A percentile compares a stretch with the other conserved stretches of the same genome.
Evolutionary conservation across 345 rosid species (phyloP).

Genomic region (Xanthoceras sorbifolium): DNA sequence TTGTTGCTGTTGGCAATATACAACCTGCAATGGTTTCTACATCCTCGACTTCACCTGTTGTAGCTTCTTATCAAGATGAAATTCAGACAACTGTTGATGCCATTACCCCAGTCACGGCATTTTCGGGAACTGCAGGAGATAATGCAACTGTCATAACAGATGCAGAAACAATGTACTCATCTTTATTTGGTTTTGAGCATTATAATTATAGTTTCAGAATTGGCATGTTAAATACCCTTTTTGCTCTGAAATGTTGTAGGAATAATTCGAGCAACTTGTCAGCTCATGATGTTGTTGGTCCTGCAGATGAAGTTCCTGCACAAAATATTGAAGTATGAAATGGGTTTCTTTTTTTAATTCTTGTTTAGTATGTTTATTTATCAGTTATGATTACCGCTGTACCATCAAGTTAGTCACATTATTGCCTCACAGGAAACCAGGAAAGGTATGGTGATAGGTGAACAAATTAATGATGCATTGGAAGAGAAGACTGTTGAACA

Average conservation of each 20-base stretch:
- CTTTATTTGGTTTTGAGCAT: slow-evolving; percentile 17
- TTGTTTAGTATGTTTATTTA: slow-evolving; percentile 8
- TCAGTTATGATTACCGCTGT: slow-evolving; percentile 16
- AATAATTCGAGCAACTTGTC: slow-evolving; percentile 28
- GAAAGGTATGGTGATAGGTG: slow-evolving; percentile 43
- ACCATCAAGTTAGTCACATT: slow-evolving; percentile 13
- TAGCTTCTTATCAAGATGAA: slow-evolving; percentile 38
- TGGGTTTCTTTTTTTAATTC: neutral
- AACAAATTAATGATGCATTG: slow-evolving; percentile 38
- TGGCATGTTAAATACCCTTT: slow-evolving; percentile 23
- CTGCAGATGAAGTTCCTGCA: slow-evolving; percentile 35
- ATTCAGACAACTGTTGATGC: slow-evolving; percentile 37
- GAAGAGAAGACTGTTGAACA: slow-evolving; percentile 65
- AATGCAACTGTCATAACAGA: slow-evolving; percentile 36
- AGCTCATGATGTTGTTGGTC: slow-evolving; percentile 32
- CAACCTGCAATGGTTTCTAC: slow-evolving; percentile 45
- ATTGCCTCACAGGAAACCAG: slow-evolving; percentile 45
- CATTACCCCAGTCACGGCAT: slow-evolving; percentile 31
- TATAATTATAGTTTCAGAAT: slow-evolving; percentile 14
- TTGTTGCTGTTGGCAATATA: slow-evolving; percentile 37
- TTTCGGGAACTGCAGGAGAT: slow-evolving; percentile 47
- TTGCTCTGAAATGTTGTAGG: slow-evolving; percentile 32
- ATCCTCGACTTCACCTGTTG: slow-evolving; percentile 40
- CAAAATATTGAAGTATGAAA: slow-evolving; percentile 43
- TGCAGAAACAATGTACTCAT: slow-evolving; percentile 49